These are phyloP conservation scores for Tetrapisispora fleetii DNA, from an alignment of 805 yeast genomes.

Conservation along the genomic window DNA sequence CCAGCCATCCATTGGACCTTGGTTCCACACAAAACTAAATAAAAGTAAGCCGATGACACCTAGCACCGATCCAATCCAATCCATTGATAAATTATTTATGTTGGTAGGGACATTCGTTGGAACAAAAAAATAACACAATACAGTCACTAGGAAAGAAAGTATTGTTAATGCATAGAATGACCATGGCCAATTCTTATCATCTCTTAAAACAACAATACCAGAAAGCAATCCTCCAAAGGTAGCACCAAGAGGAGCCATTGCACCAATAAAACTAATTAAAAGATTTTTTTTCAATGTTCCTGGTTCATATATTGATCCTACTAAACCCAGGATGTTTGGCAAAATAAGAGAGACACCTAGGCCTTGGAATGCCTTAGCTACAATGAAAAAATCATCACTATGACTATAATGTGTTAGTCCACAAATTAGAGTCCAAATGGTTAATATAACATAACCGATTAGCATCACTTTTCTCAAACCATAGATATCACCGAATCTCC, in stretches of 20 bases:
- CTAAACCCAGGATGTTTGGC: constrained; percentile 51
- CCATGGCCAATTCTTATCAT: constrained; percentile 22
- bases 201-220: constrained; percentile 31
- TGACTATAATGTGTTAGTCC: constrained; percentile 47
- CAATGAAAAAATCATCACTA: constrained; percentile 40
- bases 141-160: constrained; percentile 10
- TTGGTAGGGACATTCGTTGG: constrained; percentile 25
- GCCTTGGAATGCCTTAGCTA: constrained; percentile 53
- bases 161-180: constrained; percentile 22
- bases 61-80: constrained; percentile 42
- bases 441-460: constrained; percentile 45
- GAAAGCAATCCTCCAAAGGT: constrained; percentile 43
- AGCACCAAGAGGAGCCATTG: constrained; percentile 55
- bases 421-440: constrained; percentile 48
- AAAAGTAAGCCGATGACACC: constrained; percentile 55
- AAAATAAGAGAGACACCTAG: constrained; percentile 47
- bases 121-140: constrained; percentile 15
- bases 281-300: constrained; percentile 39
- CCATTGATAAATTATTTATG: constrained; percentile 29
- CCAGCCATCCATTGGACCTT: constrained; percentile 72
- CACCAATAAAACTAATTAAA: constrained; percentile 46
- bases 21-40: constrained; percentile 63
- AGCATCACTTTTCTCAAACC: constrained; percentile 50
- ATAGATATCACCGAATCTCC: constrained; percentile 61
- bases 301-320: constrained; percentile 36